phyloP scores from a whole-genome alignment of 306 rosid species.

The Echinosophora koreensis region DNA sequence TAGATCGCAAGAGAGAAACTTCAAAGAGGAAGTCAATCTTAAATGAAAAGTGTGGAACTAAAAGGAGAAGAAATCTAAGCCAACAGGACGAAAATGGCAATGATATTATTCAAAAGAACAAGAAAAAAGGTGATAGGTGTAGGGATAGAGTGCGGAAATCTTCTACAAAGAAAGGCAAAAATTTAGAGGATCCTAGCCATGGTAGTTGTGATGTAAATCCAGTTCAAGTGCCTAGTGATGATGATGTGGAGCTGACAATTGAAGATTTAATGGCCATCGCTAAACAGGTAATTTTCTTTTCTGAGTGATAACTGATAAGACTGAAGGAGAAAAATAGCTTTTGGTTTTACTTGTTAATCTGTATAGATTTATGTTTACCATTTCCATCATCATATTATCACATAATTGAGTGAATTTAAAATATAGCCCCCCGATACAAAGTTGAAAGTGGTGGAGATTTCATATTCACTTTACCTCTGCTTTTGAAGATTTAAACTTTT shows the following conservation, averaged over 20 bases:
- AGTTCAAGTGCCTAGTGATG: slow-evolving; percentile 51
- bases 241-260: slow-evolving; percentile 67
- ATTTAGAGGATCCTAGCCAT: slow-evolving; percentile 40
- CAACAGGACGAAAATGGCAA: slow-evolving; percentile 39
- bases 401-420: not conserved
- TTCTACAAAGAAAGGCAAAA: slow-evolving; percentile 42
- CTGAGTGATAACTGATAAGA: slow-evolving; percentile 9
- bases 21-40: slow-evolving; percentile 46
- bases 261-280: slow-evolving; percentile 81
- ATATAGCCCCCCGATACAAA: slow-evolving; percentile 19
- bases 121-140: slow-evolving; percentile 38
- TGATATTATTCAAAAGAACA: slow-evolving; percentile 43
- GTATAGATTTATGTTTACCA: slow-evolving; percentile 23
- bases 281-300: slow-evolving; percentile 66
- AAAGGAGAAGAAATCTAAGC: slow-evolving; percentile 47
- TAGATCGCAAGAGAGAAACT: slow-evolving; percentile 44
- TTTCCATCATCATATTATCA: slow-evolving; percentile 24
- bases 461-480: slow-evolving; percentile 1
- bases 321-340: not conserved
- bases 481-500: slow-evolving; percentile 22
- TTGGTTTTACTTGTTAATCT: slow-evolving; percentile 27
- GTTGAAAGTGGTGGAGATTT: slow-evolving; percentile 22
- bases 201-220: slow-evolving; percentile 45
- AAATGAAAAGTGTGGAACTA: slow-evolving; percentile 48
- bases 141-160: slow-evolving; percentile 46